Evolutionary conservation across 148 eudicot genomes (phyloP).

Genomic region (Dianthus caryophyllus): DNA sequence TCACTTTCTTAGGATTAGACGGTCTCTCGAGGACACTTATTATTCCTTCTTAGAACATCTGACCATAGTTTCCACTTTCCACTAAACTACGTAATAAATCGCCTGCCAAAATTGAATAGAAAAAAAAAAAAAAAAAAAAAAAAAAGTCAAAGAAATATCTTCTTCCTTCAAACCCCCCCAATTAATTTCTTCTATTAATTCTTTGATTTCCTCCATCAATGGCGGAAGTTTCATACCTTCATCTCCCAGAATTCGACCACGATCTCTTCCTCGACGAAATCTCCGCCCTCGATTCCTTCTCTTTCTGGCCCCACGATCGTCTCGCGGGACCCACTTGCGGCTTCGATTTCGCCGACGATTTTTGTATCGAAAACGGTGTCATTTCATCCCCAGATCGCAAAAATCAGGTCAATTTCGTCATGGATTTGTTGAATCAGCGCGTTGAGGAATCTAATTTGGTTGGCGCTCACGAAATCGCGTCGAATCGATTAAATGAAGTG

Average conservation of each 20-base stretch:
- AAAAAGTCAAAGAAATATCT: neutral
- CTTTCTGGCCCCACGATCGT: slow-evolving; percentile 20
- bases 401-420: slow-evolving; percentile 55
- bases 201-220: slow-evolving; percentile 24
- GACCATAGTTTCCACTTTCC: too few relatives aligned
- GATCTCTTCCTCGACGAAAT: slow-evolving; percentile 25
- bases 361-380: neutral
- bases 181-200: neutral
- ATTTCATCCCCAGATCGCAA: slow-evolving; percentile 29
- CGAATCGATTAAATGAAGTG: slow-evolving; percentile 24
- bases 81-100: too few relatives aligned
- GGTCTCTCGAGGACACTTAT: too few relatives aligned
- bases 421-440: slow-evolving; percentile 48
- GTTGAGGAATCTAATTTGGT: slow-evolving; percentile 43
- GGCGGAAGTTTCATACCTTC: slow-evolving; percentile 43
- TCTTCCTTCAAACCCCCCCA: neutral
- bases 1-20: too few relatives aligned
- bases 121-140: too few relatives aligned
- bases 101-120: too few relatives aligned
- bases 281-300: slow-evolving; percentile 29
- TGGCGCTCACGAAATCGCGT: slow-evolving; percentile 10
- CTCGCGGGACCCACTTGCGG: neutral
- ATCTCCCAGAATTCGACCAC: slow-evolving; percentile 37
- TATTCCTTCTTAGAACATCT: too few relatives aligned
- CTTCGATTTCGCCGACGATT: slow-evolving; percentile 3